phyloP scores from a whole-genome alignment of 192 early-diverging fungal genomes.

The Geranomyces variabilis region DNA sequence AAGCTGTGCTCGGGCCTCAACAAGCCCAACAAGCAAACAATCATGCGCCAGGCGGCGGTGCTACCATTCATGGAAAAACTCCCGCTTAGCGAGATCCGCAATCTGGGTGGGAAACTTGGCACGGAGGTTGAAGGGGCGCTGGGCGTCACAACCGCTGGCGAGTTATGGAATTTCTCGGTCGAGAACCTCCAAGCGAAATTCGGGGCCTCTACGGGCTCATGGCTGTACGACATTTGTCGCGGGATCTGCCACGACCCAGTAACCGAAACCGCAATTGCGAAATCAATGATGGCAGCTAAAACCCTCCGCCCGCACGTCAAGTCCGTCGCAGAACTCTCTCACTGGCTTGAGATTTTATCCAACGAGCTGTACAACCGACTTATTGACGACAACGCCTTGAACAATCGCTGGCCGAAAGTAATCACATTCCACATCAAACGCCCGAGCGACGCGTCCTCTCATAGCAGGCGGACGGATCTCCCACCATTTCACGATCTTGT shows the following conservation, averaged over 20 bases:
- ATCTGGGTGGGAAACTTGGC: conserved; percentile 80
- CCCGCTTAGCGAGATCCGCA: conserved; percentile 78
- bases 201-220: conserved; percentile 54
- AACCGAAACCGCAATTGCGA: conserved; percentile 23
- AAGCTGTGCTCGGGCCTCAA: conserved; percentile 84
- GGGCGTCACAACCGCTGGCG: conserved; percentile 59
- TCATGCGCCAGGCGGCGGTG: conserved; percentile 63
- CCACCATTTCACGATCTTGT: conserved; percentile 21
- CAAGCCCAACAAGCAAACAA: conserved; percentile 84
- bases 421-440: conserved; percentile 36
- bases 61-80: conserved; percentile 63
- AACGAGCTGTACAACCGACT: conserved; percentile 58
- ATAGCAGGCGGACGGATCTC: conserved; percentile 17
- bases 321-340: conserved; percentile 31
- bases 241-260: conserved; percentile 59
- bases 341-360: conserved; percentile 58
- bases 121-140: conserved; percentile 65
- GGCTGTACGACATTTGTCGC: conserved; percentile 63
- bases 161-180: conserved; percentile 53
- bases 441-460: neutral
- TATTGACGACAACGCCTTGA: conserved; percentile 50
- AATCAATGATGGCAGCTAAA: conserved; percentile 36
- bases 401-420: conserved; percentile 57
- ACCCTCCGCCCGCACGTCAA: conserved; percentile 38
- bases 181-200: conserved; percentile 57